Base-by-base conservation (phyloP, 2,329 filamentous ascomycete genomes). In the Scedosporium apiospermum region DNA sequence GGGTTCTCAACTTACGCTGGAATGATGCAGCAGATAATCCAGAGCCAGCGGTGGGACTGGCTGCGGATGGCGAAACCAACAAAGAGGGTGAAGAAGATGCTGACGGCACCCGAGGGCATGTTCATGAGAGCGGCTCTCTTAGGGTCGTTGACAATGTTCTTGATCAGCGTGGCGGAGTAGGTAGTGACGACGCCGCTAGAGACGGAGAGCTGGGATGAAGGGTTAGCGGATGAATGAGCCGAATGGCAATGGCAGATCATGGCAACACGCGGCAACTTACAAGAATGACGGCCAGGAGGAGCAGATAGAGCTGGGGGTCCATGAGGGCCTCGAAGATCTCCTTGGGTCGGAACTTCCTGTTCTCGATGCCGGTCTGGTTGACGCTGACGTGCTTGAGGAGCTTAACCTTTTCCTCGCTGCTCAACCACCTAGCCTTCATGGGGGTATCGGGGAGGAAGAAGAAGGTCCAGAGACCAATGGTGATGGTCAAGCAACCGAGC, bases 221-320 rank as follows among this genome's bases (percentile, higher is more conserved):
- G 1, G 3, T 61, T 55, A 61, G 61, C 60, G 38, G 21, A 30
- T 23, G 10, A 9, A 30, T 3, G 5, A 79, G 81, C 34, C 80
- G 23, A 23, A 23, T 23, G 23, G 23, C 6, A 4, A 16, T 16
- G 6, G 6, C 12, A 6, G 44, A n/a, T 16, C 21, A 46, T 21
- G 34, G 34, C 12, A 7, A 18, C n/a, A 7, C 3, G 49, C 4
- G 5, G 18, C 6, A 6, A 42, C 30, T 42, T 61, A 61, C 60
- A 30, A 61, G 34, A 21, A 61, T 57, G 26, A 79, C 77, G 21
- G 87, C 77, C 1, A 73, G 73, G 63, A 83, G 77, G 57, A 87
- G 77, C 57, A 87, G 73, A 82, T 82, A 87, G 0, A 82, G 83
- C 69, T 87, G 85, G 2, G 82, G 82, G 65, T 86, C 84, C 10